Evolutionary conservation across 345 rosid species (phyloP).

Genomic region (Populus alba): DNA sequence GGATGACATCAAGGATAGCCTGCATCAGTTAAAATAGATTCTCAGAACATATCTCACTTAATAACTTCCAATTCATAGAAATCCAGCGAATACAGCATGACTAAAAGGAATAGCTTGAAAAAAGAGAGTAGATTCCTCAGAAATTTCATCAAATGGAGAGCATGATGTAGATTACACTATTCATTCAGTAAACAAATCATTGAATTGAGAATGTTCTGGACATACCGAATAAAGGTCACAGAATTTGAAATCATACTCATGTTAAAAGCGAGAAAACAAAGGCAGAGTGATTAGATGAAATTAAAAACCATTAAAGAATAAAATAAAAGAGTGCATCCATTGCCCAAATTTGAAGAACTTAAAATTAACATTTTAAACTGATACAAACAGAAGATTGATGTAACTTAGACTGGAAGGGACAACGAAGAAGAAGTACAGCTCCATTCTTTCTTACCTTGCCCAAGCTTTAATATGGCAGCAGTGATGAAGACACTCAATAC

Average conservation of each 20-base stretch:
- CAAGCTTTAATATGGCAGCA: conserved; percentile 95
- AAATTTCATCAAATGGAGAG: neutral
- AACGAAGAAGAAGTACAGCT: neutral
- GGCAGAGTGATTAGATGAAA: neutral
- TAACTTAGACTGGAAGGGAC: neutral
- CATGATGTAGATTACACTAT: neutral
- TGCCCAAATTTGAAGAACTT: neutral
- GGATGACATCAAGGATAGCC: conserved; percentile 92
- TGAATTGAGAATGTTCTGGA: neutral
- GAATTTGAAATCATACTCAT: neutral
- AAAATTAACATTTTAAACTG: neutral
- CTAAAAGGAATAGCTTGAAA: neutral
- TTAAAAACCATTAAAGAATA: neutral
- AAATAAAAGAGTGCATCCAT: neutral
- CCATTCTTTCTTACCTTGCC: conserved; percentile 60
- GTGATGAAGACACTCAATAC: conserved; percentile 88
- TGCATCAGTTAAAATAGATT: conserved; percentile 40
- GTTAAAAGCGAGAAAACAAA: neutral
- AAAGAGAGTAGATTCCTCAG: neutral
- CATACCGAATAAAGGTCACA: neutral
- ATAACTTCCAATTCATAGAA: neutral
- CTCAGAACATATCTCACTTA: neutral
- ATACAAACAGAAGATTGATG: neutral
- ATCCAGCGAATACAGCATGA: neutral
- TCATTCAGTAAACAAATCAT: neutral